Conservation (phyloP, 1,139 yeast genomes). For the Lodderomyces jiufengensis region DNA sequence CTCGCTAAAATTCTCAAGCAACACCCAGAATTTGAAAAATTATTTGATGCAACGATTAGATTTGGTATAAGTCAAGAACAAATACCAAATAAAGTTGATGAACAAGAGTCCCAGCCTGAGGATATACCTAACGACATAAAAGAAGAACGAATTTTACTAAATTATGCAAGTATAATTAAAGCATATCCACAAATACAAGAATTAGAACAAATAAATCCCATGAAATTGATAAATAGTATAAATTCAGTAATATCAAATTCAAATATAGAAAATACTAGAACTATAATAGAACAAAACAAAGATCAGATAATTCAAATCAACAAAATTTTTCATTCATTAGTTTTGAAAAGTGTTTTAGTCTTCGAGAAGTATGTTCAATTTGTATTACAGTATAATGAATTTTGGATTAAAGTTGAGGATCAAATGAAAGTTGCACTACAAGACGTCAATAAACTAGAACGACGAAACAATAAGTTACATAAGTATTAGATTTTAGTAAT, state of each 20-base stretch:
- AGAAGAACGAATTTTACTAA: conserved; percentile 19
- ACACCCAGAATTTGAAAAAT: conserved; percentile 20
- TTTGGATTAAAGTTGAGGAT: conserved; percentile 23
- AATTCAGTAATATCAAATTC: conserved; percentile 5
- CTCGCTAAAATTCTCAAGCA: conserved; percentile 17
- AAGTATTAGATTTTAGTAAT: conserved; percentile 8
- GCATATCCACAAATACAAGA: conserved; percentile 20
- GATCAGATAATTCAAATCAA: conserved; percentile 17
- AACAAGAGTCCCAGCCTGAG: too few species aligned
- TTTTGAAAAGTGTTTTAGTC: conserved; percentile 28
- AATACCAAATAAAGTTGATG: too few species aligned
- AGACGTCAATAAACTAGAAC: conserved; percentile 11
- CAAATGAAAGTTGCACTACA: conserved; percentile 13
- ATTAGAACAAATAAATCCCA: conserved; percentile 21
- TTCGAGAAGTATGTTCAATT: conserved; percentile 24
- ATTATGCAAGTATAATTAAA: conserved; percentile 15
- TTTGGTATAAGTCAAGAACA: conserved; percentile 1
- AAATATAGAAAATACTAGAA: conserved; percentile 2
- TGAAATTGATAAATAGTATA: conserved; percentile 20
- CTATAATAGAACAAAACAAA: conserved; percentile 7
- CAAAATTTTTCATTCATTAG: conserved; percentile 19
- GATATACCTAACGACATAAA: conserved; percentile 14
- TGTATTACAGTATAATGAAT: conserved; percentile 22
- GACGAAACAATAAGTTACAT: conserved; percentile 1
- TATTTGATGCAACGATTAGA: conserved; percentile 20